phyloP scores from a whole-genome alignment of 805 yeast species.

The Yamadazyma ubonensis region DNA sequence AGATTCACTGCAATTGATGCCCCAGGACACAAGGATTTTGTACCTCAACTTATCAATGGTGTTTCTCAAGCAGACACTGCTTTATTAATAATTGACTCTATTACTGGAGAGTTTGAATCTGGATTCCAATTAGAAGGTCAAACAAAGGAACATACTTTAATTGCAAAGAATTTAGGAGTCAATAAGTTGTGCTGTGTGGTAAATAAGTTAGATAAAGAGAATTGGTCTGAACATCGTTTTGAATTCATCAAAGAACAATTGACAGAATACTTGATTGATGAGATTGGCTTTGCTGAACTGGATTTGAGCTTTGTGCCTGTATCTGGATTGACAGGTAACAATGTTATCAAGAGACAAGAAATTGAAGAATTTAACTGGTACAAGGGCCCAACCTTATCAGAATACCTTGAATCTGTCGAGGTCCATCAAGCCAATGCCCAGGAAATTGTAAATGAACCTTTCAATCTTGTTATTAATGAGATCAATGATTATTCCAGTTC shows the following conservation, averaged over 20 bases:
- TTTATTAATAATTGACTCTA: slow-evolving; percentile 66
- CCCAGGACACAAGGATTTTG: slow-evolving; percentile 81
- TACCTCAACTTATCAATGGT: slow-evolving; percentile 85
- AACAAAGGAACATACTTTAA: slow-evolving; percentile 72
- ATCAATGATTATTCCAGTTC: slow-evolving; percentile 48
- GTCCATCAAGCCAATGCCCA: slow-evolving; percentile 17
- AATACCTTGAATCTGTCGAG: slow-evolving; percentile 36
- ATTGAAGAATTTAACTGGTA: slow-evolving; percentile 46
- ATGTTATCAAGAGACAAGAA: slow-evolving; percentile 47
- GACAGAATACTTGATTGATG: slow-evolving; percentile 48
- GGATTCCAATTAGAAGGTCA: slow-evolving; percentile 70
- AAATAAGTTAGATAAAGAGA: slow-evolving; percentile 66
- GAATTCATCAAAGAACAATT: slow-evolving; percentile 50
- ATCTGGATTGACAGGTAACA: slow-evolving; percentile 67
- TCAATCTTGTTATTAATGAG: slow-evolving; percentile 65
- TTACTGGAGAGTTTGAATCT: slow-evolving; percentile 65
- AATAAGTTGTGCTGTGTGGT: slow-evolving; percentile 58
- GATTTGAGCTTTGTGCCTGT: slow-evolving; percentile 59
- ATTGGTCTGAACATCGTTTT: slow-evolving; percentile 56
- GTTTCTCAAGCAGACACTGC: slow-evolving; percentile 78
- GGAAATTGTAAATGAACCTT: slow-evolving; percentile 36
- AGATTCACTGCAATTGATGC: slow-evolving; percentile 76
- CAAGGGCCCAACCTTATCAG: slow-evolving; percentile 43
- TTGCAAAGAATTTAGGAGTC: slow-evolving; percentile 69
- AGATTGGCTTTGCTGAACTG: slow-evolving; percentile 48